Conservation (phyloP, 2,329 filamentous ascomycete species). For the Stachybotrys chartarum region DNA sequence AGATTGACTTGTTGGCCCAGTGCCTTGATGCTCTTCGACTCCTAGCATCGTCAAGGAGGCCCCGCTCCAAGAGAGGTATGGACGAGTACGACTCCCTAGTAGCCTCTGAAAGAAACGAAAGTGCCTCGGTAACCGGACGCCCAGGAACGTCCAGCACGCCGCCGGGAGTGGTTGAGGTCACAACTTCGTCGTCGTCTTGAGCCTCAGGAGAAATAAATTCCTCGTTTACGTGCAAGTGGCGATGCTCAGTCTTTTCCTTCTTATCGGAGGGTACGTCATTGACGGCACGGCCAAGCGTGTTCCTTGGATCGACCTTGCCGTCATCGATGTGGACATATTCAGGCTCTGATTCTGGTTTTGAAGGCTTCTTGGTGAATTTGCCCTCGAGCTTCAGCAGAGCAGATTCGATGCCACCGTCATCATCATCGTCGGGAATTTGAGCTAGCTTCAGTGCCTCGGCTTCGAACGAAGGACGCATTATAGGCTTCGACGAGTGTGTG, state of each 20-base stretch:
- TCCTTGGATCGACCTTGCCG: background rate
- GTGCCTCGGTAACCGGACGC: conserved; percentile 25
- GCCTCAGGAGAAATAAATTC: conserved; percentile 20
- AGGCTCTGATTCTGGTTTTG: conserved; percentile 22
- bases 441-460: conserved; percentile 81
- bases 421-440: conserved; percentile 73
- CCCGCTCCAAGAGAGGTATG: conserved; percentile 68
- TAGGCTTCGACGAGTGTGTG: conserved; percentile 54
- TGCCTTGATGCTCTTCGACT: conserved; percentile 32
- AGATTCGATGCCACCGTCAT: conserved; percentile 86
- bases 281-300: background rate
- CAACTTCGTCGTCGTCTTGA: conserved; percentile 9
- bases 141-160: conserved; percentile 13
- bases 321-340: background rate
- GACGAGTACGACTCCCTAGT: conserved; percentile 72
- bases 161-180: conserved; percentile 10
- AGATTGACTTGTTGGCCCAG: conserved; percentile 50
- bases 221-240: conserved; percentile 36
- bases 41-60: conserved; percentile 42
- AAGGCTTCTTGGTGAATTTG: conserved; percentile 56
- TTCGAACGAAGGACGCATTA: conserved; percentile 73
- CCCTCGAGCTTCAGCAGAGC: conserved; percentile 88
- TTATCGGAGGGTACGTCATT: conserved; percentile 4
- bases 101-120: conserved; percentile 48
- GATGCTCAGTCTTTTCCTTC: conserved; percentile 37